Base-by-base conservation (phyloP, 306 rosid species). In the Trifolium pratense region DNA sequence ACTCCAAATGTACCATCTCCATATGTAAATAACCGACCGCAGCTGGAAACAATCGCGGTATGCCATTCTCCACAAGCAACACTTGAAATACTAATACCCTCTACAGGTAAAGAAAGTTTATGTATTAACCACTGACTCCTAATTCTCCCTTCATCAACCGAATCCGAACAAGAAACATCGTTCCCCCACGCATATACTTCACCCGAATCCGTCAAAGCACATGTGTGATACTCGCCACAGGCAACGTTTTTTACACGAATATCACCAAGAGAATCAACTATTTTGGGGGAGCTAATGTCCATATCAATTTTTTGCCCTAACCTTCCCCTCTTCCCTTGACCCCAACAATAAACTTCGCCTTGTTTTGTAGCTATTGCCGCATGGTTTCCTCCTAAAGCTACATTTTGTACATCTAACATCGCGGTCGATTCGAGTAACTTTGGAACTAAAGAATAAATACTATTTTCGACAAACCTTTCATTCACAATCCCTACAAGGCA, bases 21-120 rank as follows among this genome's bases (percentile, higher is more conserved):
- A 51, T 86, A 92, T 5, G 94, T 92, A 66, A 87, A 90, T 53
- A 92, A 71, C 77, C 74, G 61, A 48, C 96, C 94, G 5, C 92
- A 87, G 18, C 84, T 74, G 21, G 97, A 86, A 18, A 90, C 87
- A 59, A 90, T 71, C 0, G 97, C 94, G 0, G 88, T 84, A 77
- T 92, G 97, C 97, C 96, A 92, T 79, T 90, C 97, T 10, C 97
- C 97, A 85, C 97, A 92, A 76, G 94, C 70, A 61, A 92, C 74
- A 58, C 64, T 76, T 10, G 87, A 78, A 67, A 92, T 75, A 39
- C 18, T 60, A 51, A 92, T 45, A 17, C 90, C 87, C 42, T 87
- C 90, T 59, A 92, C 68, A 36, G 89, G 83, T 49, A 89, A 88
- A 5, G 75, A 77, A 81, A 90, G 86, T 72, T 83, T 88, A 64